A percentile compares a stretch with the other conserved stretches of the same genome.
phyloP scores from a whole-genome alignment of 106 monocot genomes.

The Apostasia shenzhenica region DNA sequence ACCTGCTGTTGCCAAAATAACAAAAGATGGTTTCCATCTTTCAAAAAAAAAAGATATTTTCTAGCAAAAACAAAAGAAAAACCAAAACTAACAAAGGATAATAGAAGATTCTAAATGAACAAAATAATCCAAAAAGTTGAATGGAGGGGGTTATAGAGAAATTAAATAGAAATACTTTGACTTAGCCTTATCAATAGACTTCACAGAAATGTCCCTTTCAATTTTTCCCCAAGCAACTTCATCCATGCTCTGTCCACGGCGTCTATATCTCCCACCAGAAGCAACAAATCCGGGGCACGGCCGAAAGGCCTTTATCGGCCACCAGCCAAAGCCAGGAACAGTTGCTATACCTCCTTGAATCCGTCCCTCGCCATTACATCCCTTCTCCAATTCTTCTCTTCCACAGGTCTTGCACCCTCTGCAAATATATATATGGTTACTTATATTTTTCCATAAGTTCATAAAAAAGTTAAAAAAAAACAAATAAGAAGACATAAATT shows the following conservation, averaged over 20 bases:
- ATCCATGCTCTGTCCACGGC: slow-evolving; percentile 90
- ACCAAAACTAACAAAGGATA: neutral
- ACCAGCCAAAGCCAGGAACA: slow-evolving; percentile 95
- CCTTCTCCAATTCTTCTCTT: slow-evolving; percentile 55
- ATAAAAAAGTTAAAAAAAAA: neutral
- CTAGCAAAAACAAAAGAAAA: neutral
- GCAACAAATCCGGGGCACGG: slow-evolving; percentile 81
- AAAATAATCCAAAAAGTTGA: neutral
- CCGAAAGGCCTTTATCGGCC: slow-evolving; percentile 88
- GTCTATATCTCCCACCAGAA: slow-evolving; percentile 72
- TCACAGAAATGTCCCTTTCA: slow-evolving; percentile 21
- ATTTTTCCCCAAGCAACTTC: slow-evolving; percentile 74
- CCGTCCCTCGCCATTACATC: slow-evolving; percentile 91
- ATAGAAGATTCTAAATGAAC: neutral
- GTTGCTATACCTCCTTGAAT: slow-evolving; percentile 95
- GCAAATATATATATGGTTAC: neutral
- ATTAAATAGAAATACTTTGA: slow-evolving; percentile 7
- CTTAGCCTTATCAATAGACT: slow-evolving; percentile 11
- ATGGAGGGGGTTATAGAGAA: neutral
- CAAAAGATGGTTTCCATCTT: neutral
- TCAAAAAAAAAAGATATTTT: neutral
- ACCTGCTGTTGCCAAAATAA: no score
- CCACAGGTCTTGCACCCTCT: slow-evolving; percentile 81
- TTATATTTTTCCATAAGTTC: neutral
- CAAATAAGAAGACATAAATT: no score